Percentiles rank a stretch among this genome's conserved stretches.
These are phyloP conservation scores for Corymbia citriodora DNA, from an alignment of 441 rosid genomes.

Conservation along the genomic window DNA sequence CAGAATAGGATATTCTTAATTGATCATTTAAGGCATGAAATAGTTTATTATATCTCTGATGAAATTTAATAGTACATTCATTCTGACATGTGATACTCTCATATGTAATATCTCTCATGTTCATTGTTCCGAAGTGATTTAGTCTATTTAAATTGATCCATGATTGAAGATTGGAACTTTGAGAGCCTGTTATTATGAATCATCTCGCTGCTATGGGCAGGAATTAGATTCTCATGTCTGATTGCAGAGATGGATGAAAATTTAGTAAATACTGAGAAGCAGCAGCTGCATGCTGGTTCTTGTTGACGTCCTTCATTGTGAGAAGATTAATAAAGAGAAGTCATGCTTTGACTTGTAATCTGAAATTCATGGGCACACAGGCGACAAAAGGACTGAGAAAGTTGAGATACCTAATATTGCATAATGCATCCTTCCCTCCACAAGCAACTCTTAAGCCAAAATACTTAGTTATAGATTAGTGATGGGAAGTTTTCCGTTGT, in stretches of 20 bases:
- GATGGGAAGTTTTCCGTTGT: background rate
- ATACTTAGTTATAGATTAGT: background rate
- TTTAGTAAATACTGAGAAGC: background rate
- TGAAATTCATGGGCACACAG: background rate
- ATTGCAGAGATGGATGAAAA: background rate
- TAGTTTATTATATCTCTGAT: background rate
- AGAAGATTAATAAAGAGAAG: background rate
- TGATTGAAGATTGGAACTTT: background rate
- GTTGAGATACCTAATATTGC: background rate
- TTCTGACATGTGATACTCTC: background rate
- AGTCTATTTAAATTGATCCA: background rate
- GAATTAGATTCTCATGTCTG: background rate
- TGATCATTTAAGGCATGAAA: background rate
- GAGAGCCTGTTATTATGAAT: background rate
- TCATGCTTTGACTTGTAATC: background rate
- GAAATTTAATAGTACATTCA: background rate
- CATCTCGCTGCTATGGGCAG: background rate
- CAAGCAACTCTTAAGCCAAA: background rate
- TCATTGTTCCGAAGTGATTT: background rate
- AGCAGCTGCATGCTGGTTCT: background rate
- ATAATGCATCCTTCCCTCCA: background rate
- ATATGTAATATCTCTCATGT: background rate
- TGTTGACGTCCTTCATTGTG: background rate
- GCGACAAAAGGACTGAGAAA: background rate
- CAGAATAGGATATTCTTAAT: background rate